phyloP scores from a whole-genome alignment of 352 stramenopile genomes.

The Phytophthora megakarya region DNA sequence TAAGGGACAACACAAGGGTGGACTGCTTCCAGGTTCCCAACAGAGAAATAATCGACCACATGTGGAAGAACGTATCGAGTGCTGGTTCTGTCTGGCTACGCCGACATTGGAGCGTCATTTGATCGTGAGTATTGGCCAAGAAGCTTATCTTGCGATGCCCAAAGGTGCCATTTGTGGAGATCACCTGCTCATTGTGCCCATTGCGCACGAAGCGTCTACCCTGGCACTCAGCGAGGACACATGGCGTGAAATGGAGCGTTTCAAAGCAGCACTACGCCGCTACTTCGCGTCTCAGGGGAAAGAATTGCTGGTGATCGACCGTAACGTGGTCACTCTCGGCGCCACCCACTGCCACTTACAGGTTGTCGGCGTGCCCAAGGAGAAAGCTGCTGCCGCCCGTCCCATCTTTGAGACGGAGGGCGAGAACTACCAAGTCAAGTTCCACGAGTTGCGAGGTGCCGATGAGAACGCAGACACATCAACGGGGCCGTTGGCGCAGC shows the following conservation, averaged over 20 bases:
- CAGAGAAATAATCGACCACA: slow-evolving; percentile 34
- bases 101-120: slow-evolving; percentile 79
- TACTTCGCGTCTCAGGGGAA: slow-evolving; percentile 74
- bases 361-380: slow-evolving; percentile 64
- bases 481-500: slow-evolving; percentile 38
- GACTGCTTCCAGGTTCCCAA: slow-evolving; percentile 35
- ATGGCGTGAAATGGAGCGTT: slow-evolving; percentile 64
- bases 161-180: slow-evolving; percentile 82
- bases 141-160: slow-evolving; percentile 81
- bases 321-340: slow-evolving; percentile 75
- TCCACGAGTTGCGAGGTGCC: slow-evolving; percentile 46
- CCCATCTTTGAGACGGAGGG: slow-evolving; percentile 68
- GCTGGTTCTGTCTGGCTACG: slow-evolving; percentile 86
- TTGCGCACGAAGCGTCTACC: slow-evolving; percentile 71
- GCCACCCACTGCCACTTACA: slow-evolving; percentile 81
- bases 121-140: slow-evolving; percentile 81
- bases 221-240: slow-evolving; percentile 49
- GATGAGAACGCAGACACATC: slow-evolving; percentile 19
- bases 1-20: slow-evolving; percentile 55
- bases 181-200: slow-evolving; percentile 79
- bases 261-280: slow-evolving; percentile 60
- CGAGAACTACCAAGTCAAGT: slow-evolving; percentile 76
- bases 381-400: slow-evolving; percentile 39
- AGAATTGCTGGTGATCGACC: slow-evolving; percentile 77
- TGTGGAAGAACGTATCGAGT: slow-evolving; percentile 71